Evolutionary conservation across 805 yeast genomes (phyloP), one percentile per base, ranked within the genome.

Genomic region (Scheffersomyces spartinae): DNA sequence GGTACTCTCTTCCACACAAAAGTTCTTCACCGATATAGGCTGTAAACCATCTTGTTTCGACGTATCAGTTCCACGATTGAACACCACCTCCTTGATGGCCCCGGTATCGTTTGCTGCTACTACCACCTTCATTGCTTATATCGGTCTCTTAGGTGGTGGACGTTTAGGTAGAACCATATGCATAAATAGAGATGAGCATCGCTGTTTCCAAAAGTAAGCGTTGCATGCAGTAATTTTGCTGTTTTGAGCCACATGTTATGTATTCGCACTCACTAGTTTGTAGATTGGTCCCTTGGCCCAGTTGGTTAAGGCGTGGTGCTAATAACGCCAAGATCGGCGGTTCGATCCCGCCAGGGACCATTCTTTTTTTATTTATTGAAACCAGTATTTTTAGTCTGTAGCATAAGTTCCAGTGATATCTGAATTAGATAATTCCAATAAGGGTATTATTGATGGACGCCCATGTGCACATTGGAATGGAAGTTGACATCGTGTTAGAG

Each of bases 381-480:
- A n/a, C n/a, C n/a, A n/a, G n/a, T n/a, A n/a, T n/a, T n/a, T n/a
- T n/a, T n/a, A n/a, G n/a, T n/a, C n/a, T n/a, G n/a, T n/a, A n/a
- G n/a, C 18, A 17, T 17, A 17, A 9, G 9, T 17, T 7, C 9
- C 18, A 17, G 7, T 17, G 7, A 7, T 17, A 19, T 19, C 21
- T 10, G 11, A 19, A 21, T 16, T 20, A 22, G 27, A 20, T 17
- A 46, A 26, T 19, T 50, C 47, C 17, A 49, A 49, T 3, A 71
- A 31, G 0, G 86, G 85, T 2, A 71, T 64, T 8, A 77, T 44
- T 0, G 84, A 68, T 0, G 94, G 93, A 29, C 94, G 49, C 0
- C 94, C 94, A 45, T 83, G 94, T 0, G 94, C 94, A 55, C 94
- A 84, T 28, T 67, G 73, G 35, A 80, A 77, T 0, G 94, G 93